Conservation (phyloP, 352 stramenopile species). For the Aphanomyces stellatus region DNA sequence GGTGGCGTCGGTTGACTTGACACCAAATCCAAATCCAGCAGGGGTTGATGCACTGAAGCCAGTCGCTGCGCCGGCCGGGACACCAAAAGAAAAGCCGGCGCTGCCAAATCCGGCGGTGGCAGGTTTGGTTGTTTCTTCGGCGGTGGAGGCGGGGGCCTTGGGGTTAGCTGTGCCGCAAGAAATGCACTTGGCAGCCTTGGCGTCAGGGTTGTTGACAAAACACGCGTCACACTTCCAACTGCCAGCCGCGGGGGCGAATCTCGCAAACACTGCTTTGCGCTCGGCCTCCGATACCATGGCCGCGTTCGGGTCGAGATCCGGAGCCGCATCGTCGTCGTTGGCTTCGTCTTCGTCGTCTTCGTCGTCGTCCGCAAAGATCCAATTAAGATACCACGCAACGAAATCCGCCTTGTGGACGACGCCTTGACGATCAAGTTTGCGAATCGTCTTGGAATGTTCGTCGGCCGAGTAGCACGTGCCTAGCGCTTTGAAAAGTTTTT, state of each 20-base stretch:
- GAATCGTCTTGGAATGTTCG: slow-evolving; percentile 33
- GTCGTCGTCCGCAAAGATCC: slow-evolving; percentile 39
- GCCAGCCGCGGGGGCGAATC: slow-evolving; percentile 29
- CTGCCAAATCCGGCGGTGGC: neutral
- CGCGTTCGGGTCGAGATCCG: slow-evolving; percentile 4
- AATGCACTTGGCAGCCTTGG: slow-evolving; percentile 30
- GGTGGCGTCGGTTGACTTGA: neutral
- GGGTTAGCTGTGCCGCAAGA: slow-evolving; percentile 41
- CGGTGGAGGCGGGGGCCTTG: neutral
- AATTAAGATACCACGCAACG: slow-evolving; percentile 51
- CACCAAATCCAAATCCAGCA: neutral
- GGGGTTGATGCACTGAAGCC: neutral
- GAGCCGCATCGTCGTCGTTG: slow-evolving; percentile 19
- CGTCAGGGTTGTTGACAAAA: neutral
- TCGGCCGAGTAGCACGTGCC: slow-evolving; percentile 53
- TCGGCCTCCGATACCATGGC: slow-evolving; percentile 46
- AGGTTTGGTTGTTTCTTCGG: neutral
- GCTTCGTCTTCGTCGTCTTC: slow-evolving; percentile 42
- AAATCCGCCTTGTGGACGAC: slow-evolving; percentile 46
- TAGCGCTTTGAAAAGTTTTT: slow-evolving; percentile 53
- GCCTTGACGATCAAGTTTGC: slow-evolving; percentile 35
- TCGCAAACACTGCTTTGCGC: slow-evolving; percentile 37
- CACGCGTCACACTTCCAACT: neutral
- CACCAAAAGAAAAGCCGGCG: slow-evolving; percentile 35
- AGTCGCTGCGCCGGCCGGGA: neutral